These are phyloP conservation scores for Tephrocybe sp. DNA, from an alignment of 768 basidiomycete genomes.

Conservation along the genomic window DNA sequence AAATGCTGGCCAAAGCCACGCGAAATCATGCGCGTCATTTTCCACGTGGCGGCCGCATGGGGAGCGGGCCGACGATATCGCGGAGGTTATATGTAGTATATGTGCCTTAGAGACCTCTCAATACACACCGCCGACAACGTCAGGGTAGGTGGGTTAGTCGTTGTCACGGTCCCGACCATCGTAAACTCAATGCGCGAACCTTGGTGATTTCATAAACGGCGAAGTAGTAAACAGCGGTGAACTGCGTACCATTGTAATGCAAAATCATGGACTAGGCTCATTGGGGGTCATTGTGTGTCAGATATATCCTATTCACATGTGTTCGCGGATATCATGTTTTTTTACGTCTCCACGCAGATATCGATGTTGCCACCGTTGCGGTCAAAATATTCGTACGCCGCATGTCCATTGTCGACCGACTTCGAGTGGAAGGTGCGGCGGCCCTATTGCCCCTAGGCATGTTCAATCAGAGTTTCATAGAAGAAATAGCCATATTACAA, in stretches of 20 bases:
- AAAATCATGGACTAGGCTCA: too few species aligned
- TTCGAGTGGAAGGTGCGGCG: not conserved
- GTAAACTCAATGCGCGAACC: too few species aligned
- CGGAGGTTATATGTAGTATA: too few species aligned
- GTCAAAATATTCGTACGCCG: too few species aligned
- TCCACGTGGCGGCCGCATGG: constrained; percentile 17
- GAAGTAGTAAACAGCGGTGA: not conserved
- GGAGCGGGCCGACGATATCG: too few species aligned
- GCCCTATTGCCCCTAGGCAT: not conserved
- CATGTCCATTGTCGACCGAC: too few species aligned
- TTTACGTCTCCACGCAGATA: not conserved
- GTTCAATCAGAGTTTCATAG: not conserved
- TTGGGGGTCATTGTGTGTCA: too few species aligned
- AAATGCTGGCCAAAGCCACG: constrained; percentile 1
- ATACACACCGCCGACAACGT: constrained; percentile 9
- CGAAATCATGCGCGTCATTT: constrained; percentile 15
- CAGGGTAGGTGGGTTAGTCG: constrained; percentile 1
- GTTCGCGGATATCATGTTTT: too few species aligned
- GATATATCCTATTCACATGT: not conserved
- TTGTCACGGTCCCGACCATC: too few species aligned
- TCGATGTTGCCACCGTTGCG: too few species aligned
- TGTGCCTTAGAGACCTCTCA: too few species aligned
- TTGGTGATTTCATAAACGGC: too few species aligned
- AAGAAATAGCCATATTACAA: not conserved
- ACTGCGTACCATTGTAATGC: not conserved